Conservation (phyloP, 1,284 basidiomycete species). For the Cerrena zonata region DNA sequence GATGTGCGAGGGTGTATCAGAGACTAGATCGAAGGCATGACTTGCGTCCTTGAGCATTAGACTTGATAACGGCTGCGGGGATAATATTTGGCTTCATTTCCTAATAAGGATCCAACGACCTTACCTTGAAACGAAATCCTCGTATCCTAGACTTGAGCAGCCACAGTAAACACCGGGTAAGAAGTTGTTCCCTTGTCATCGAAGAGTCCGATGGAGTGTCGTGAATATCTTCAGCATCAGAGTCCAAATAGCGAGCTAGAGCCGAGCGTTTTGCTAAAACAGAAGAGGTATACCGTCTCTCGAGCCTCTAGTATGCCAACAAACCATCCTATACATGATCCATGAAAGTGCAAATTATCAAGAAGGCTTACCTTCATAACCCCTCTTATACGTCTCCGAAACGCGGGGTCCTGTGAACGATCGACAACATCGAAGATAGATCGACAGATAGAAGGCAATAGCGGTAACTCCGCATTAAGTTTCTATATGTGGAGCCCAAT, state of each 20-base stretch:
- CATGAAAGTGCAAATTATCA: background rate
- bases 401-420: constrained; percentile 45
- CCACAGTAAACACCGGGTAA: background rate
- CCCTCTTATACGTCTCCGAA: constrained; percentile 38
- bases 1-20: too few relatives aligned
- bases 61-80: too few relatives aligned
- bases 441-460: constrained; percentile 44
- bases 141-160: constrained; percentile 4
- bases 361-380: constrained; percentile 42
- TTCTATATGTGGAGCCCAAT: constrained; percentile 35
- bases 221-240: background rate
- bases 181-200: background rate
- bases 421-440: constrained; percentile 47
- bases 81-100: too few relatives aligned
- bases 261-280: background rate
- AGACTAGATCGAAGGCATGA: background rate
- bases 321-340: background rate
- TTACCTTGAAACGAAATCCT: constrained; percentile 9
- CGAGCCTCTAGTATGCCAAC: background rate
- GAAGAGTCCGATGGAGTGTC: background rate
- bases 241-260: background rate
- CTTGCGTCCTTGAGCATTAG: too few relatives aligned
- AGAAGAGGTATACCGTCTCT: background rate
- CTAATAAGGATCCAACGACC: too few relatives aligned
- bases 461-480: constrained; percentile 46